phyloP scores from a whole-genome alignment of 768 basidiomycete species.

The Pleurotus giganteus region DNA sequence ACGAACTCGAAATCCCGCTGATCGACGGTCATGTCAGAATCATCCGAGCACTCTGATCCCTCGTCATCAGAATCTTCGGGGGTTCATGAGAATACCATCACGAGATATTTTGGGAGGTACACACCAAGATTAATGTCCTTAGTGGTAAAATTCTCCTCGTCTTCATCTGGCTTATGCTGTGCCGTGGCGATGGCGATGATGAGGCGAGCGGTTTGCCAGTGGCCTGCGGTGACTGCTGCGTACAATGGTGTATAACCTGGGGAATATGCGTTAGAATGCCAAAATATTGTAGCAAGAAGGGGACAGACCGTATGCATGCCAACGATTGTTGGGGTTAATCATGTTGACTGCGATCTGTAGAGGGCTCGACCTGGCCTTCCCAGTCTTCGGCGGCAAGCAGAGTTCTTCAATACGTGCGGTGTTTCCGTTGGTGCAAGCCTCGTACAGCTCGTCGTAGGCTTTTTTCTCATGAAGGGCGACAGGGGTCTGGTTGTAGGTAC shows the following conservation, averaged over 20 bases:
- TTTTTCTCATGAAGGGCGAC: constrained; percentile 32
- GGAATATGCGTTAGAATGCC: not conserved
- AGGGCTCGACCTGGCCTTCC: constrained; percentile 23
- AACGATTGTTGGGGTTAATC: constrained; percentile 13
- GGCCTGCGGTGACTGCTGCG: constrained; percentile 45
- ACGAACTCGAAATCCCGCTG: constrained; percentile 41
- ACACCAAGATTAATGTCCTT: constrained; percentile 34
- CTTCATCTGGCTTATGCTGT: constrained; percentile 44
- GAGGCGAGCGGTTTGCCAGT: constrained; percentile 58
- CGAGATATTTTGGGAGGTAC: not conserved
- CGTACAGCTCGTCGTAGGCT: constrained; percentile 53
- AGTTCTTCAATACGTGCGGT: constrained; percentile 47
- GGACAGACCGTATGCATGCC: not conserved
- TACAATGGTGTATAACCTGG: constrained; percentile 48
- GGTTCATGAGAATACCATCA: not conserved
- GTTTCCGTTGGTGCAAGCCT: constrained; percentile 54
- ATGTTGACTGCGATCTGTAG: constrained; percentile 44
- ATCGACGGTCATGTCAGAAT: constrained; percentile 32
- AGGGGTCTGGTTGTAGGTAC: constrained; percentile 12
- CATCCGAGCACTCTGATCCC: constrained; percentile 39
- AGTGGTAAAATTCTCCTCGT: constrained; percentile 31
- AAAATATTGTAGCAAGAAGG: not conserved
- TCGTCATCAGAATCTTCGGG: constrained; percentile 23
- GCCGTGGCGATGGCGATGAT: constrained; percentile 56
- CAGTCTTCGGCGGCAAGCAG: constrained; percentile 44